These are phyloP conservation scores for Macrophomina phaseolina DNA, from an alignment of 2,329 filamentous ascomycete genomes.

Conservation along the genomic window DNA sequence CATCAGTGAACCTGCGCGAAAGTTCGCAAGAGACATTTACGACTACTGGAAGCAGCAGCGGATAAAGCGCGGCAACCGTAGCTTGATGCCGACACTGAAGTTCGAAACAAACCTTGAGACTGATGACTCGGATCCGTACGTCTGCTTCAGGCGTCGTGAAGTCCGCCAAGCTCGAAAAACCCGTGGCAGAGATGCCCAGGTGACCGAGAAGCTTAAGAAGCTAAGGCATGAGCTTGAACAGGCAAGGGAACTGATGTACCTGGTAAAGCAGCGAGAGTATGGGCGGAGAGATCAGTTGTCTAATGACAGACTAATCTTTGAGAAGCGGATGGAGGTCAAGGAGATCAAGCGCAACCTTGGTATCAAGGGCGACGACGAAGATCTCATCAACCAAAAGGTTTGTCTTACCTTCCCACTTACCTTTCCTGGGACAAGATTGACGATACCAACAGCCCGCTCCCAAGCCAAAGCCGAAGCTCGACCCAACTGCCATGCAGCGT, in stretches of 20 bases:
- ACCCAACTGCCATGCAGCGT: conserved; percentile 64
- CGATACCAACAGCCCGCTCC: conserved; percentile 39
- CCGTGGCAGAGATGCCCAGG: conserved; percentile 88
- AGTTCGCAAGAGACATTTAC: conserved; percentile 79
- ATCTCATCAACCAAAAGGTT: conserved; percentile 90
- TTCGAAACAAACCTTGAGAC: conserved; percentile 94
- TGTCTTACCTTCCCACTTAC: conserved; percentile 37
- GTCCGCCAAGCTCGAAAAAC: conserved; percentile 95
- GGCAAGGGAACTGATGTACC: conserved; percentile 77
- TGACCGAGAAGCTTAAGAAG: conserved; percentile 91
- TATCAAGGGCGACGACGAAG: conserved; percentile 92
- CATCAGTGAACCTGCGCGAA: conserved; percentile 59
- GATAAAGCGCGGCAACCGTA: conserved; percentile 68
- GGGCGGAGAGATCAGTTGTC: conserved; percentile 78
- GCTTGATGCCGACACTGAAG: conserved; percentile 81
- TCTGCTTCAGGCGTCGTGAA: conserved; percentile 95
- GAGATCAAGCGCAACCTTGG: conserved; percentile 85
- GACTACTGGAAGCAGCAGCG: conserved; percentile 84
- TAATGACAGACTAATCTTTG: conserved; percentile 78
- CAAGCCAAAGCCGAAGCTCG: conserved; percentile 63
- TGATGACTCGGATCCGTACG: conserved; percentile 95
- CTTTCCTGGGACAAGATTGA: conserved; percentile 31
- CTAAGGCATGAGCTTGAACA: conserved; percentile 90
- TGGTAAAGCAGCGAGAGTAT: conserved; percentile 80
- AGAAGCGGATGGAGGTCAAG: conserved; percentile 81